phyloP scores from a whole-genome alignment of 331 rosid species.

The Acacia concinna region DNA sequence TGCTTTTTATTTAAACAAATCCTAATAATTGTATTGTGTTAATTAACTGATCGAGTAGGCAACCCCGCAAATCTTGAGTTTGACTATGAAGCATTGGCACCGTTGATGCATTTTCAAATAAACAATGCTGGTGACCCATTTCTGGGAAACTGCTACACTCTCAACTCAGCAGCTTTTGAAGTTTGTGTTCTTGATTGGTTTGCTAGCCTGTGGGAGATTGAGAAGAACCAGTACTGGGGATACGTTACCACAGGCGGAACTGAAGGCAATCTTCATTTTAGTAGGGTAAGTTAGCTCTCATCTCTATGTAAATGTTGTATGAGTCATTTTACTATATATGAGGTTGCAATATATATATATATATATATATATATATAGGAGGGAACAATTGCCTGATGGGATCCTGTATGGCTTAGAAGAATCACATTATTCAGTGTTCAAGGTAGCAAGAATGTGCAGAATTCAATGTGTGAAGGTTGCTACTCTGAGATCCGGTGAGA shows the following conservation, averaged over 20 bases:
- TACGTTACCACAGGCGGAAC: constrained; percentile 69
- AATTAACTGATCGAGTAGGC: constrained; percentile 38
- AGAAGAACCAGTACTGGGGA: constrained; percentile 63
- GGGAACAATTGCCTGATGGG: constrained; percentile 68
- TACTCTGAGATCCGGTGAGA: constrained; percentile 63
- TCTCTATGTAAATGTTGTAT: not conserved
- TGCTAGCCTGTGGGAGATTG: constrained; percentile 63
- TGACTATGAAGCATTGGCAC: constrained; percentile 52
- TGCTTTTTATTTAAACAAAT: not conserved
- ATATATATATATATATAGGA: constrained; percentile 38
- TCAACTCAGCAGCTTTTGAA: constrained; percentile 62
- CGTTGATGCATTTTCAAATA: constrained; percentile 56
- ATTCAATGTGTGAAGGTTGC: constrained; percentile 60
- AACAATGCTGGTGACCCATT: constrained; percentile 75
- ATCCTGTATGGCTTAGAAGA: constrained; percentile 65
- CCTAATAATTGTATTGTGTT: not conserved
- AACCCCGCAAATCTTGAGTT: constrained; percentile 64
- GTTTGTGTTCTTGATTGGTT: constrained; percentile 73
- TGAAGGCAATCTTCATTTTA: constrained; percentile 72
- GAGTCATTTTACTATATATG: not conserved
- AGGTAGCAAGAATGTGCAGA: constrained; percentile 74
- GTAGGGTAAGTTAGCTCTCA: constrained; percentile 14
- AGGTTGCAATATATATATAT: not conserved
- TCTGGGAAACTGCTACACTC: constrained; percentile 53
- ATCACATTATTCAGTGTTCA: constrained; percentile 72